These are phyloP conservation scores for Helenozyma rhizophorensis DNA, from an alignment of 805 yeast genomes.

Conservation along the genomic window DNA sequence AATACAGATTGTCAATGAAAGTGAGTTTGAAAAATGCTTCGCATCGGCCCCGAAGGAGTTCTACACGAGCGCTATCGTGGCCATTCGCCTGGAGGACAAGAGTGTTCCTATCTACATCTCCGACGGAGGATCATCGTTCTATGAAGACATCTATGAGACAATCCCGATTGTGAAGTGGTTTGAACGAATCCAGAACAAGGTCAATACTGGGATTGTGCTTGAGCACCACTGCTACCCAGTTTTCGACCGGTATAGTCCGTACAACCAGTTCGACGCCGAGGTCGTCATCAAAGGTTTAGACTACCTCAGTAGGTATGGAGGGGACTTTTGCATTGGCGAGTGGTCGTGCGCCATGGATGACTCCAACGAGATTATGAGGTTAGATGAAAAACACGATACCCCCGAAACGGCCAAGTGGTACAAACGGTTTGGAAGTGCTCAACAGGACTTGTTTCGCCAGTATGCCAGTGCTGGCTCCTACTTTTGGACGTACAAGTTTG, in stretches of 20 bases:
- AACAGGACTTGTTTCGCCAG: slow-evolving; percentile 42
- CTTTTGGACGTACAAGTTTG: slow-evolving; percentile 90
- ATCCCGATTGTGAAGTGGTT: slow-evolving; percentile 72
- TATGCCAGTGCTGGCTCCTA: slow-evolving; percentile 67
- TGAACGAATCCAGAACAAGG: slow-evolving; percentile 33
- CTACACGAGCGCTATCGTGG: slow-evolving; percentile 59
- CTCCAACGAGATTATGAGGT: no score
- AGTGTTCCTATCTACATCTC: slow-evolving; percentile 73
- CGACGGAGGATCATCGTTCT: slow-evolving; percentile 98
- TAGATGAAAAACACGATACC: no score
- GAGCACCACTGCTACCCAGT: slow-evolving; percentile 88
- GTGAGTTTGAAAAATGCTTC: slow-evolving; percentile 57
- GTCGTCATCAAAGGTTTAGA: slow-evolving; percentile 59
- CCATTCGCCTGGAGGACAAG: slow-evolving; percentile 52
- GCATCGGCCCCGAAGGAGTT: slow-evolving; percentile 52
- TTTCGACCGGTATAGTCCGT: slow-evolving; percentile 73
- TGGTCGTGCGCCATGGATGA: slow-evolving; percentile 85
- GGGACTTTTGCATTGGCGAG: slow-evolving; percentile 83
- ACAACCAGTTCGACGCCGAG: no score
- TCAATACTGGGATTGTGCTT: slow-evolving; percentile 58
- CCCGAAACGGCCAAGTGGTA: slow-evolving; percentile 54
- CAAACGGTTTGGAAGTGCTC: slow-evolving; percentile 55
- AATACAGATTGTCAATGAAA: slow-evolving; percentile 82
- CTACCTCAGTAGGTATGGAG: slow-evolving; percentile 41
- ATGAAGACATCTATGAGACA: no score